These are phyloP conservation scores for Pestalotiopsis sp. DNA, from an alignment of 2,329 filamentous ascomycete genomes.

Conservation along the genomic window DNA sequence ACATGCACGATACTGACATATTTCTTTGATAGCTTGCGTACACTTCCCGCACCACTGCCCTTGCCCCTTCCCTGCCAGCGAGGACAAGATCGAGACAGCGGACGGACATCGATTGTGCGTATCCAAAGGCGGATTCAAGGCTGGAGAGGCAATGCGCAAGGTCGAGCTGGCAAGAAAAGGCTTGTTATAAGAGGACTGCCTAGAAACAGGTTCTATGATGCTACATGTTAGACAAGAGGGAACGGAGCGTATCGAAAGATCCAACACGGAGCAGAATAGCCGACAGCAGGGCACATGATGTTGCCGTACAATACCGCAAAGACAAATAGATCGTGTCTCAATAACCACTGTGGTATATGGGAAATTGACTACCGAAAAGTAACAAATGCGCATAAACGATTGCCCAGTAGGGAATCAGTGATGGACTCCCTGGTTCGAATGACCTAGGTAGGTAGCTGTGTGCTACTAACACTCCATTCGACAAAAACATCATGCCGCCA, in stretches of 20 bases:
- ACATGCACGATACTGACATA: neutral
- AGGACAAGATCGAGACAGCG: constrained; percentile 76
- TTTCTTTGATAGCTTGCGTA: constrained; percentile 69
- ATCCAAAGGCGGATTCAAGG: constrained; percentile 74
- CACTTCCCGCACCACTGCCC: constrained; percentile 97
- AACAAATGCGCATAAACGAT: neutral
- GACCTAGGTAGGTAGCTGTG: neutral
- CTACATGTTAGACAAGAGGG: neutral
- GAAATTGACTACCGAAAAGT: neutral
- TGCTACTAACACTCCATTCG: neutral
- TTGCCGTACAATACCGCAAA: neutral
- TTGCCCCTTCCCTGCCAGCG: constrained; percentile 75
- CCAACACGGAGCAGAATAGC: neutral
- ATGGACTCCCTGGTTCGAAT: neutral
- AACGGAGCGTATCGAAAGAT: neutral
- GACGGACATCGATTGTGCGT: constrained; percentile 76
- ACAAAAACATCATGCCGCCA: neutral
- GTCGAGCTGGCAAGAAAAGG: constrained; percentile 81
- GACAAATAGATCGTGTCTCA: neutral
- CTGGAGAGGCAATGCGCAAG: constrained; percentile 73
- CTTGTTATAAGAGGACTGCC: constrained; percentile 53
- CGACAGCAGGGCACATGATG: neutral
- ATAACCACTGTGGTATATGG: neutral
- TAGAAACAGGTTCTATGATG: neutral
- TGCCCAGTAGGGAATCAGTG: neutral